Evolutionary conservation across 2,329 filamentous ascomycete genomes (phyloP), one percentile per base, ranked within the genome.

Genomic region (Xylariaceae sp.): DNA sequence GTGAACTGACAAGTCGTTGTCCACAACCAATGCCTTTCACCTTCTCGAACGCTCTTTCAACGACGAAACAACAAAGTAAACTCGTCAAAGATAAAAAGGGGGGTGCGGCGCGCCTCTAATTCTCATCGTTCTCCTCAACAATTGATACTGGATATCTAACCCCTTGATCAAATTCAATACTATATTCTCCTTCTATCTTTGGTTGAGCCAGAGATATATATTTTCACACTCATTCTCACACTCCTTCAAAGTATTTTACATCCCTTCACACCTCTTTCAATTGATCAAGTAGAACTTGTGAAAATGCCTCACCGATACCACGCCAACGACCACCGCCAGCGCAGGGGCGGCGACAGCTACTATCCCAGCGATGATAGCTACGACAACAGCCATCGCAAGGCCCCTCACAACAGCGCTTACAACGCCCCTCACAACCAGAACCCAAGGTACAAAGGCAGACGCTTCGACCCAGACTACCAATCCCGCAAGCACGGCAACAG

Each of bases 381-480:
- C 13, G 17, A 58, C 9, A 23, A 54, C 13, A 17, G 11, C 11
- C 2, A 4, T 6, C 45, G 30, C 7, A 61, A 59, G 2, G 17
- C 17, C 17, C 2, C 15, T 17, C 53, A 55, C 8, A 30, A 30
- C 23, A 1, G 1, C 23, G 4, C 23, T 30, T 1, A 30, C 23
- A 30, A 30, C n/a, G n/a, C n/a, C 23, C 23, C 4, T 4, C 23
- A 13, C 39, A 50, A 55, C 8, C 23, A 30, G 23, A 1, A 30
- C 23, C 23, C 23, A 5, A 30, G 23, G 23, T 62, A 62, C 13
- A 59, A 59, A 10, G 60, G 60, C 1, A 59, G 48, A 10, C 52
- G 56, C 4, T 61, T 18, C 23, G 51, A 62, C 51, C 60, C 60
- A 10, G 52, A 62, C 34, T 59, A 56, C 48, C 17, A 51, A 3